These are phyloP conservation scores for Cladosporium phlei DNA, from an alignment of 2,329 filamentous ascomycete species.

Conservation along the genomic window DNA sequence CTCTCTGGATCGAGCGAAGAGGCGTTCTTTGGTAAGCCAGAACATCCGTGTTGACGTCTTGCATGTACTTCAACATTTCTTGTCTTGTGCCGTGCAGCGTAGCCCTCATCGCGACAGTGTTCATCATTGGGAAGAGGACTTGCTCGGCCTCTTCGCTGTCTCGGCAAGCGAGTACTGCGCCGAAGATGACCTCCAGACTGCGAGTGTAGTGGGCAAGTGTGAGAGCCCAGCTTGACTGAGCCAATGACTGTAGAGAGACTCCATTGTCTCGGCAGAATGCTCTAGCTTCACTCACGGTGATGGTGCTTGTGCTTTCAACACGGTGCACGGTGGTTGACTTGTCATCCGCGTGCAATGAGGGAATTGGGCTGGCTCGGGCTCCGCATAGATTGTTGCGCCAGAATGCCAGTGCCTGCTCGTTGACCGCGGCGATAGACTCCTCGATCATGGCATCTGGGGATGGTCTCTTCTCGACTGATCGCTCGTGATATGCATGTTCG, in stretches of 20 bases:
- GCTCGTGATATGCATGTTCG: slow-evolving; percentile 52
- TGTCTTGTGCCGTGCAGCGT: slow-evolving; percentile 64
- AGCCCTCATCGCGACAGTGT: slow-evolving; percentile 71
- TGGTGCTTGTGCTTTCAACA: slow-evolving; percentile 42
- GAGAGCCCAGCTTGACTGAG: slow-evolving; percentile 71
- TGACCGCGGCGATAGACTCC: slow-evolving; percentile 47
- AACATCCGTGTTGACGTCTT: slow-evolving; percentile 62
- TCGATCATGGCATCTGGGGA: slow-evolving; percentile 53
- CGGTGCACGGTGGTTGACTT: slow-evolving; percentile 34
- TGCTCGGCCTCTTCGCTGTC: slow-evolving; percentile 64
- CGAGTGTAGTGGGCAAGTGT: slow-evolving; percentile 59
- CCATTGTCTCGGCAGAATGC: slow-evolving; percentile 61
- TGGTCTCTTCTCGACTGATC: slow-evolving; percentile 35
- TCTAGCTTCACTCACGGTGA: slow-evolving; percentile 42
- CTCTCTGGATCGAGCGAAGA: slow-evolving; percentile 60
- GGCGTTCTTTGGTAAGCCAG: slow-evolving; percentile 73
- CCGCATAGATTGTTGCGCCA: slow-evolving; percentile 67
- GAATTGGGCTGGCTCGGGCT: slow-evolving; percentile 40
- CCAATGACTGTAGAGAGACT: slow-evolving; percentile 71
- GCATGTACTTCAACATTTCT: slow-evolving; percentile 67
- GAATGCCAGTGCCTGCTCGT: slow-evolving; percentile 52
- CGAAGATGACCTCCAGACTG: slow-evolving; percentile 73
- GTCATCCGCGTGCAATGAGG: slow-evolving; percentile 2
- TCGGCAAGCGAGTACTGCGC: slow-evolving; percentile 78
- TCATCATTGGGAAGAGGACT: slow-evolving; percentile 85